phyloP scores from a whole-genome alignment of 2,329 filamentous ascomycete species.

The Talaromyces sp. region DNA sequence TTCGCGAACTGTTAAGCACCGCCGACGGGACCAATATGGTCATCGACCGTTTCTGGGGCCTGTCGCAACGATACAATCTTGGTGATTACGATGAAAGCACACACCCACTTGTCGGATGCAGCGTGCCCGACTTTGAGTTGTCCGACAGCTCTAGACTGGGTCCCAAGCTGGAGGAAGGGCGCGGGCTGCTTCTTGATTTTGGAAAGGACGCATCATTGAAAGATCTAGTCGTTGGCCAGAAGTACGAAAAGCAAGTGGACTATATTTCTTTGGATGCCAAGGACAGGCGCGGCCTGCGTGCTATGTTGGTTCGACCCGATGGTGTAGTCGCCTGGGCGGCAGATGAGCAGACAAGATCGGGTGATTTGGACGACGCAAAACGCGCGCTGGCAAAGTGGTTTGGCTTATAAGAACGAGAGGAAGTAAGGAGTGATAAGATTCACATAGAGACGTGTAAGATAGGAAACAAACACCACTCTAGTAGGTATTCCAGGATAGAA shows the following conservation, averaged over 20 bases:
- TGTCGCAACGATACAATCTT: conserved; percentile 28
- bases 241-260: neutral
- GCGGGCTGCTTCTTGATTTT: conserved; percentile 17
- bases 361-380: neutral
- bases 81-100: conserved; percentile 33
- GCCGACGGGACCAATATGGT: conserved; percentile 13
- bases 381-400: neutral
- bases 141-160: conserved; percentile 24
- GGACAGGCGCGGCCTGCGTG: conserved; percentile 16
- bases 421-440: neutral
- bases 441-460: neutral
- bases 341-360: neutral
- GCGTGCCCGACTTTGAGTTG: conserved; percentile 31
- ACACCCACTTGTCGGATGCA: conserved; percentile 31
- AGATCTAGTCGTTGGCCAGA: neutral
- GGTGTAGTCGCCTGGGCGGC: conserved; percentile 27
- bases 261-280: conserved; percentile 6
- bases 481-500: neutral
- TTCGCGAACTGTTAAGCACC: conserved; percentile 3
- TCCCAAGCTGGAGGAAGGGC: conserved; percentile 22
- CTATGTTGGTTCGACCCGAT: conserved; percentile 26
- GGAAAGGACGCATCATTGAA: neutral
- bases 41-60: conserved; percentile 29
- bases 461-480: neutral
- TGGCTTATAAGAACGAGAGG: too few relatives aligned